These are phyloP conservation scores for Suaeda aralocaspica DNA, from an alignment of 148 eudicot species.

Conservation along the genomic window DNA sequence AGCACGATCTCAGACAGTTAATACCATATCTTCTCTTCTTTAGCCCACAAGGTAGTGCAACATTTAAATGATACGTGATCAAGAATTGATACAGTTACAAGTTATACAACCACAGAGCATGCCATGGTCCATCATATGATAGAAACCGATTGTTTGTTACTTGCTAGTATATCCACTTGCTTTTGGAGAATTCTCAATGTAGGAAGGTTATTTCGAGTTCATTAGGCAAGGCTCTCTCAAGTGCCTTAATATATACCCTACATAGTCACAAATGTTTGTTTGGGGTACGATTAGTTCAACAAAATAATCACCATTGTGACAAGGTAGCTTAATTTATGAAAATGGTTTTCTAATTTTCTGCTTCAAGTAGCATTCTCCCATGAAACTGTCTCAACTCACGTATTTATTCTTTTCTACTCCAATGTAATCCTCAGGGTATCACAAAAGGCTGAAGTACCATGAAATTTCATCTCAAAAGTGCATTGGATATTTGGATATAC, in stretches of 20 bases:
- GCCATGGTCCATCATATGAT: neutral
- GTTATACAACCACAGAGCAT: neutral
- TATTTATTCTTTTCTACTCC: no score
- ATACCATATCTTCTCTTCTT: neutral
- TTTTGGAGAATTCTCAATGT: no score
- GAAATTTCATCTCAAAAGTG: neutral
- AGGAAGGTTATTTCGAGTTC: neutral
- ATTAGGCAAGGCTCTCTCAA: neutral
- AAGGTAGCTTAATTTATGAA: no score
- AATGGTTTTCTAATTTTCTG: neutral
- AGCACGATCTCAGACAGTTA: neutral
- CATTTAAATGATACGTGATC: neutral
- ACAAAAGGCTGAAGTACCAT: no score
- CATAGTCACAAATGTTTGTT: neutral
- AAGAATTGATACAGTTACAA: neutral
- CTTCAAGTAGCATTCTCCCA: no score
- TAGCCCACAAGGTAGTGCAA: neutral
- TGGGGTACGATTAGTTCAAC: neutral
- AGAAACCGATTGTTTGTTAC: no score
- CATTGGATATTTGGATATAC: no score
- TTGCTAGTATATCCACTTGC: no score
- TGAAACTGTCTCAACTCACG: no score
- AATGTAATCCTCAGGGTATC: no score
- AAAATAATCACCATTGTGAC: neutral
- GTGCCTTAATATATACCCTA: neutral